Percentiles rank a stretch among this genome's conserved stretches.
Conservation (phyloP, 75 land plant genomes). For the Gnetum montanum region DNA sequence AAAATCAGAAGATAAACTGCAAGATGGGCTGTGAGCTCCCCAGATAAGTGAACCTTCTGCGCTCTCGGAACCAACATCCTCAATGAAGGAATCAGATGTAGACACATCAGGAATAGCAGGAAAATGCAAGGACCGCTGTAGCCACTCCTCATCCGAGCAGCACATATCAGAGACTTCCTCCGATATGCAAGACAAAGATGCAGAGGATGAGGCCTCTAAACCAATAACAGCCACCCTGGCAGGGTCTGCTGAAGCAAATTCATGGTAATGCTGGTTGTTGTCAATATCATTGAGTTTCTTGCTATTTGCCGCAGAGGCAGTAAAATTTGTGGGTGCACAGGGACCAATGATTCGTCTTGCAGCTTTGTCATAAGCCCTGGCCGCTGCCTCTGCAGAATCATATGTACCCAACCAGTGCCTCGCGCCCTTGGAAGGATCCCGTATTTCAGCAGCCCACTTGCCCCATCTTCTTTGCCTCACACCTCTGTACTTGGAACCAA, state of each 20-base stretch:
- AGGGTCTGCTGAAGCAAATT: too few relatives aligned
- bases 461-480: slow-evolving; percentile 45
- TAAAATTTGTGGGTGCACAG: slow-evolving; percentile 22
- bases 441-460: slow-evolving; percentile 40
- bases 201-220: slow-evolving; percentile 4
- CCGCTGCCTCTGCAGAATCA: slow-evolving; percentile 37
- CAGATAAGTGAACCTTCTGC: background rate
- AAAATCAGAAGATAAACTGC: slow-evolving; percentile 4
- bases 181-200: slow-evolving; percentile 7
- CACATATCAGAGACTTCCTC: slow-evolving; percentile 6
- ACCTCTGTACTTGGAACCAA: slow-evolving; percentile 11
- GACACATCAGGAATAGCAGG: background rate
- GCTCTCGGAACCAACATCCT: slow-evolving; percentile 7
- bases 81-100: slow-evolving; percentile 5
- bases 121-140: background rate
- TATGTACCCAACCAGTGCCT: slow-evolving; percentile 38
- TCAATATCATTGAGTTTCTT: too few relatives aligned
- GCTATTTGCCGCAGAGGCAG: background rate
- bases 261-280: too few relatives aligned
- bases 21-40: slow-evolving; percentile 1
- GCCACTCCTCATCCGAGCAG: background rate
- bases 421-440: slow-evolving; percentile 33
- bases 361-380: slow-evolving; percentile 35
- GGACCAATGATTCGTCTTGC: slow-evolving; percentile 28
- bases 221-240: too few relatives aligned